A percentile compares a stretch with the other conserved stretches of the same genome.
These are phyloP conservation scores for Chrysanthemum makinoi DNA, from an alignment of 129 eudicot species.

Conservation along the genomic window DNA sequence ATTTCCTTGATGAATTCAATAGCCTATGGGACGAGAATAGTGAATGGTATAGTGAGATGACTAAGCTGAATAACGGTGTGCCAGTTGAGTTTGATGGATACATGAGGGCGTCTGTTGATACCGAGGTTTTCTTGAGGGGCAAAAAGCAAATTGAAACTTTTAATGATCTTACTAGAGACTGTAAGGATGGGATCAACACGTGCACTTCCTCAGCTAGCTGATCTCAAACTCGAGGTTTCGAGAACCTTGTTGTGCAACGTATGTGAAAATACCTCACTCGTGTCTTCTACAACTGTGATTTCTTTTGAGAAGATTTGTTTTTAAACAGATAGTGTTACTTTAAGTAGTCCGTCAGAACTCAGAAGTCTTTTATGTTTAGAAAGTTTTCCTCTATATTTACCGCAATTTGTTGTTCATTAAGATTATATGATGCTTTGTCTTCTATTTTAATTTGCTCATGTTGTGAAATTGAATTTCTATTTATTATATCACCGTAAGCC, in stretches of 20 bases:
- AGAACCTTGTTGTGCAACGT: slow-evolving; percentile 21
- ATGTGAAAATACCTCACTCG: slow-evolving; percentile 19
- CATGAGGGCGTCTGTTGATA: slow-evolving; percentile 89
- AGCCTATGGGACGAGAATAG: slow-evolving; percentile 77
- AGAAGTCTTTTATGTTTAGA: slow-evolving; percentile 21
- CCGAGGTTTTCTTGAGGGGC: slow-evolving; percentile 94
- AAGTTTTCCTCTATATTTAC: slow-evolving; percentile 14
- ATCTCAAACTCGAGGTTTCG: slow-evolving; percentile 13
- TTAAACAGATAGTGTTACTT: slow-evolving; percentile 19
- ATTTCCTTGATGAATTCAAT: slow-evolving; percentile 78
- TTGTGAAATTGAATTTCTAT: background rate
- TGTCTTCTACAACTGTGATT: slow-evolving; percentile 16
- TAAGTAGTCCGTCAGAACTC: slow-evolving; percentile 20
- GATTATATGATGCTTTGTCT: slow-evolving; percentile 17
- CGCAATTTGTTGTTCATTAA: slow-evolving; percentile 21
- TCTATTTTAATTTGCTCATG: background rate
- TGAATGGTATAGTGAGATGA: slow-evolving; percentile 77
- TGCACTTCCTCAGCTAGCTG: slow-evolving; percentile 59
- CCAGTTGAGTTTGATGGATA: slow-evolving; percentile 96
- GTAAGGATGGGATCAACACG: slow-evolving; percentile 89
- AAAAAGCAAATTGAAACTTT: slow-evolving; percentile 92
- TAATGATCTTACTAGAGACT: slow-evolving; percentile 80
- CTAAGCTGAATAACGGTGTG: slow-evolving; percentile 67
- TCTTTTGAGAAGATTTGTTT: slow-evolving; percentile 26
- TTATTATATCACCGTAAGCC: background rate